A percentile compares a stretch with the other conserved stretches of the same genome.
These are phyloP conservation scores for Apiotrichum brassicae DNA, from an alignment of 1,284 basidiomycete genomes.

Conservation along the genomic window DNA sequence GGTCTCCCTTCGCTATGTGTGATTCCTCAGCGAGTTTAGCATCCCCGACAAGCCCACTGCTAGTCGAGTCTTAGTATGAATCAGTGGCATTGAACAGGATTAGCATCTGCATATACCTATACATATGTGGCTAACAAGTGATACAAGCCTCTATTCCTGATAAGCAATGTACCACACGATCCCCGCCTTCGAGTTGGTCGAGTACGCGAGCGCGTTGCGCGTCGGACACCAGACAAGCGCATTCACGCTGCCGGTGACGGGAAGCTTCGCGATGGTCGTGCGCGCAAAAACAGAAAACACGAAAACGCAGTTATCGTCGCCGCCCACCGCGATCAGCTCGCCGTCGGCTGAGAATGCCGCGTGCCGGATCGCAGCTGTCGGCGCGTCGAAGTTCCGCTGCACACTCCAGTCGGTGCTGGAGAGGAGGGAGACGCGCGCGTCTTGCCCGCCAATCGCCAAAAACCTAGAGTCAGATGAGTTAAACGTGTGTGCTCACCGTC, in stretches of 20 bases:
- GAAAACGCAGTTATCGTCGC: constrained; percentile 32
- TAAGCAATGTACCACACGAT: constrained; percentile 30
- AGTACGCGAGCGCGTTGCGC: constrained; percentile 34
- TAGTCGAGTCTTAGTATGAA: no score
- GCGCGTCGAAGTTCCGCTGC: constrained; percentile 32
- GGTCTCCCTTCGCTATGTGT: no score
- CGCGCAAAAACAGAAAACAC: constrained; percentile 32
- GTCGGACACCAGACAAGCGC: constrained; percentile 35
- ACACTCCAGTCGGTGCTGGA: constrained; percentile 35
- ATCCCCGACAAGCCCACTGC: no score
- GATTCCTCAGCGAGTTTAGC: no score
- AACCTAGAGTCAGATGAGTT: constrained; percentile 13
- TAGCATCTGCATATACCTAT: no score
- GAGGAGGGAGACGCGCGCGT: constrained; percentile 34
- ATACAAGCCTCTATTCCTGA: constrained; percentile 20
- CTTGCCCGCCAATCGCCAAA: constrained; percentile 37
- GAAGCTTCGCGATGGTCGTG: constrained; percentile 23
- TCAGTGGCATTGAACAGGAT: no score
- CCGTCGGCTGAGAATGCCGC: constrained; percentile 36
- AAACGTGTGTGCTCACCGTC: constrained; percentile 11
- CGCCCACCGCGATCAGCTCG: constrained; percentile 37
- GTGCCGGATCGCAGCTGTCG: constrained; percentile 32
- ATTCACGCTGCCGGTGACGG: constrained; percentile 24
- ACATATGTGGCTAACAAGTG: no score
- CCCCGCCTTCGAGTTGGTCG: constrained; percentile 20